These are phyloP conservation scores for Trichosanthes truncata DNA, from an alignment of 306 rosid species.

Conservation along the genomic window DNA sequence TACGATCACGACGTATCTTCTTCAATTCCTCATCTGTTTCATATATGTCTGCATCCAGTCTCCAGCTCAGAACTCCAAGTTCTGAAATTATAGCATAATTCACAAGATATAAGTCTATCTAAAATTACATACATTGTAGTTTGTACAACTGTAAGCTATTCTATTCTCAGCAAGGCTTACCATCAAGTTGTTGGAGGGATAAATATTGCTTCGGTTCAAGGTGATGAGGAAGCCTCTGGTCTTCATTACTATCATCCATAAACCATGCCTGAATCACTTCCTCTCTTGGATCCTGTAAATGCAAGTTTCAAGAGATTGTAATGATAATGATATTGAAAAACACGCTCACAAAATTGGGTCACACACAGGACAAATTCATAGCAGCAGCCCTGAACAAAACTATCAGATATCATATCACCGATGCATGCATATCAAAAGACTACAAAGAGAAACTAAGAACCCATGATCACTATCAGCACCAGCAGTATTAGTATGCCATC, in stretches of 20 bases:
- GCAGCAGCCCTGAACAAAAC: neutral
- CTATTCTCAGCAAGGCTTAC: constrained; percentile 28
- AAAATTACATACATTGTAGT: neutral
- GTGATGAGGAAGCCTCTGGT: constrained; percentile 93
- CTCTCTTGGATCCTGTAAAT: constrained; percentile 71
- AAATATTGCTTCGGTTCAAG: constrained; percentile 76
- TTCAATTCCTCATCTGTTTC: constrained; percentile 85
- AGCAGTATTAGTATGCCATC: neutral
- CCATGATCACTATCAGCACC: neutral
- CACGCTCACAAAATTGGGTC: neutral
- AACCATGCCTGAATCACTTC: constrained; percentile 96
- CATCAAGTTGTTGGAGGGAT: constrained; percentile 64
- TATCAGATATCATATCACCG: neutral
- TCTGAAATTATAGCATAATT: constrained; percentile 35
- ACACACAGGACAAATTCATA: neutral
- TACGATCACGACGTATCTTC: constrained; percentile 86
- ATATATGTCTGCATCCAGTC: constrained; percentile 64
- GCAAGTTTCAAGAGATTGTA: neutral
- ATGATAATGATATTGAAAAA: neutral
- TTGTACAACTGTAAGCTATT: constrained; percentile 1
- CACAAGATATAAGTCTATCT: neutral
- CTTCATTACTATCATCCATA: constrained; percentile 91
- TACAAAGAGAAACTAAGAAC: neutral
- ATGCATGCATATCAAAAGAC: constrained; percentile 19
- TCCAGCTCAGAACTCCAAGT: constrained; percentile 99